phyloP scores from a whole-genome alignment of 2,329 filamentous ascomycete genomes.

The Neoascochyta sp. region DNA sequence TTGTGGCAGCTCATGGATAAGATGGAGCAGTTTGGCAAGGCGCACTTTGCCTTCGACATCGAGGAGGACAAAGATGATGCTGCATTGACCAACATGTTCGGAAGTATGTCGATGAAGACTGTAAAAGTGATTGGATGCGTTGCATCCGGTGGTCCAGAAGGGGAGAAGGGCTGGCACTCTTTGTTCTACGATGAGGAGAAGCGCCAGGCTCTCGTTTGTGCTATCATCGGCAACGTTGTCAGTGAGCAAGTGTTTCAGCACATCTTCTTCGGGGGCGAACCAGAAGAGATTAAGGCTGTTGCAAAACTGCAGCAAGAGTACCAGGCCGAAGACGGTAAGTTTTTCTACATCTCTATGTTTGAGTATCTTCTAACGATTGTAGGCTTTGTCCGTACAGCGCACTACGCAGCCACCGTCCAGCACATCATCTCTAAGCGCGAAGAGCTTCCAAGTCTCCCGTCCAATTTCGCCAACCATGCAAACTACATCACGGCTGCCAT shows the following conservation, averaged over 20 bases:
- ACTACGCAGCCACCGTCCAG: constrained; percentile 10
- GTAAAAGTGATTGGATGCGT: constrained; percentile 23
- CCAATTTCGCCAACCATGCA: constrained; percentile 23
- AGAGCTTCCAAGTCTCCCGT: constrained; percentile 11
- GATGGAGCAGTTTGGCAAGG: constrained; percentile 15
- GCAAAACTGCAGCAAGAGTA: constrained; percentile 8
- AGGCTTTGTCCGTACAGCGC: constrained; percentile 20
- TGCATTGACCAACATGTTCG: not conserved
- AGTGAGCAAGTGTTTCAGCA: constrained; percentile 30
- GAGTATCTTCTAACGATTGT: not conserved
- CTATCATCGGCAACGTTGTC: constrained; percentile 29
- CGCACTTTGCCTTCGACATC: constrained; percentile 7
- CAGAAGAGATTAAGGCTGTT: constrained; percentile 6
- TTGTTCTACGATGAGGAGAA: constrained; percentile 19
- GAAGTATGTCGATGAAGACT: constrained; percentile 12
- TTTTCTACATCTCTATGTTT: too few species aligned
- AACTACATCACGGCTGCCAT: constrained; percentile 14
- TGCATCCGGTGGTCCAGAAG: constrained; percentile 22
- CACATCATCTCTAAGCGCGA: constrained; percentile 2
- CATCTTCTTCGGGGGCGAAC: constrained; percentile 20
- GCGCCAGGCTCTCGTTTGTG: constrained; percentile 21
- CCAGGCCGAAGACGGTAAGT: constrained; percentile 22
- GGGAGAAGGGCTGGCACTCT: constrained; percentile 20
- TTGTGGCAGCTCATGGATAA: constrained; percentile 12
- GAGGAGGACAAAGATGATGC: not conserved